Base-by-base conservation (phyloP, 2,329 filamentous ascomycete genomes). In the Myriosclerotinia curreyana region DNA sequence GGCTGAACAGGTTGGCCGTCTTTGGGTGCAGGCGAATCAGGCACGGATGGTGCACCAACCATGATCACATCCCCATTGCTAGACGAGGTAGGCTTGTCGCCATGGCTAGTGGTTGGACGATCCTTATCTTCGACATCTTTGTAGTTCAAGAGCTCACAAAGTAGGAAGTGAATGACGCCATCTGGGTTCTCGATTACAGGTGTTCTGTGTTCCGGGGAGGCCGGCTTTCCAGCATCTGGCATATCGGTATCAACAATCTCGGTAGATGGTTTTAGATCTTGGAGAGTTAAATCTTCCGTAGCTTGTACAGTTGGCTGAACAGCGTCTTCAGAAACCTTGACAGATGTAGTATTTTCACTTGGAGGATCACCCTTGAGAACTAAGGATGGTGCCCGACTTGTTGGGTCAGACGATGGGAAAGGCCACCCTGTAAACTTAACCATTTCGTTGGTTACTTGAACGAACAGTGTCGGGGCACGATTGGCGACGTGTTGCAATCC, bases 181-280 rank as follows among this genome's bases (percentile, higher is more conserved):
- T 98, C 95, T 0, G 94, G 92, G 67, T 95, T 92, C 75, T 97
- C 93, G 7, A 97, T 87, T 15, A 93, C 82, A 1, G 95, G 94
- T 11, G 90, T 81, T 77, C 96, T 97, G 49, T 86, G 77, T 66
- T 97, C 92, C 44, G 78, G 74, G 0, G 78, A 71, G 4, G 80
- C 69, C 40, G 76, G 76, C 75, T 94, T 96, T 3, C 84, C 80
- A 25, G 80, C 82, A 71, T 91, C 89, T 2, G 80, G 75, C 79
- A 86, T 84, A 34, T 86, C 82, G 69, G 84, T 85, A 69, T 87
- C 85, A 54, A 75, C 77, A 14, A 76, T 72, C 71, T 89, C 86
- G 0, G 86, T 88, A 2, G 85, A 83, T 22, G 78, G 80, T 72
- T 87, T 87, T 64, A 88, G 77, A 65, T 85, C 80, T 66, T 81